A percentile compares a stretch with the other conserved stretches of the same genome.
Evolutionary conservation across 1,139 yeast genomes (phyloP).

Genomic region (Williopsis jadinii): DNA sequence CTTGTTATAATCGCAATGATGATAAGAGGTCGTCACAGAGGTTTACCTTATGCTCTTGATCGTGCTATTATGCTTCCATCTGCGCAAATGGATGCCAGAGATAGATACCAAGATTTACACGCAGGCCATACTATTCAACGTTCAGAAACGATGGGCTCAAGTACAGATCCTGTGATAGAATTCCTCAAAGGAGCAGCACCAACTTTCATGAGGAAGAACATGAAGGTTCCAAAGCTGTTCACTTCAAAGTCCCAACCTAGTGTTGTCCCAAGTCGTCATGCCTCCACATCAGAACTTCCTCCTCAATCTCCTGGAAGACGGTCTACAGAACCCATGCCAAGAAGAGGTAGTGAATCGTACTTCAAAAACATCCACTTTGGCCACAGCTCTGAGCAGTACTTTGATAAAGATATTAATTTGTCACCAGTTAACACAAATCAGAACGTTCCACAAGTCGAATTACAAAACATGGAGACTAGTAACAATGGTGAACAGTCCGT

Average conservation of each 20-base stretch:
- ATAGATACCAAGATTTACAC: conserved; percentile 56
- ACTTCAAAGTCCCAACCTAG: conserved; percentile 2
- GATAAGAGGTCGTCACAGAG: conserved; percentile 95
- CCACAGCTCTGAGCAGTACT: background rate
- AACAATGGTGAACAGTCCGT: background rate
- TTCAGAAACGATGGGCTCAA: conserved; percentile 17
- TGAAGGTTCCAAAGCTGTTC: conserved; percentile 19
- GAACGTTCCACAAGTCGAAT: too few species aligned
- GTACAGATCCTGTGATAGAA: conserved; percentile 20
- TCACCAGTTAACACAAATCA: background rate
- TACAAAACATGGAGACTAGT: background rate
- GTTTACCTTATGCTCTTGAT: conserved; percentile 87
- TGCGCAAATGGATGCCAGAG: conserved; percentile 61
- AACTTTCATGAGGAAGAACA: conserved; percentile 14
- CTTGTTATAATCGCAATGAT: conserved; percentile 81
- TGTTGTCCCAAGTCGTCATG: background rate
- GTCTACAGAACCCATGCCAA: too few species aligned
- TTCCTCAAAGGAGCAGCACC: conserved; percentile 24
- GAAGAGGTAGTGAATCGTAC: background rate
- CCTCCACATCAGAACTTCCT: too few species aligned
- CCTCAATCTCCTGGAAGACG: too few species aligned
- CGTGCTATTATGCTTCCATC: conserved; percentile 89
- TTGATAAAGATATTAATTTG: background rate
- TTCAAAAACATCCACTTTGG: background rate
- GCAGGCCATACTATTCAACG: conserved; percentile 26